Base-by-base conservation (phyloP, 164 flowering plant genomes). In the Magnolia sinica region DNA sequence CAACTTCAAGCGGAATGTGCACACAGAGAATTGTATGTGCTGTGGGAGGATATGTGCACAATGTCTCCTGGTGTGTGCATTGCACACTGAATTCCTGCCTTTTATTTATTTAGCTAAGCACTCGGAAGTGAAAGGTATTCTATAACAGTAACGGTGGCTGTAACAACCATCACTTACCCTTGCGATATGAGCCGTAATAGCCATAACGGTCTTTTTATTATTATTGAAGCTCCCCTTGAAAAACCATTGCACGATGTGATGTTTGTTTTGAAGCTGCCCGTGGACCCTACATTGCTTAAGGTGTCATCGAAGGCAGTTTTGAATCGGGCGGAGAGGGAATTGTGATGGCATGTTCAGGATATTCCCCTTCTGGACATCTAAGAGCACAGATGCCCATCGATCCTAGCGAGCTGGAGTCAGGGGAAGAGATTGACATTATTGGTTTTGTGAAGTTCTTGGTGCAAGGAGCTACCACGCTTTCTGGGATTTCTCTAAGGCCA, bases 341-440 rank as follows among this genome's bases (percentile, higher is more conserved):
- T 96, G 86, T 90, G 88, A 81, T 96, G 99, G 99, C 92, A 89
- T 76, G 77, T 96, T 27, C 82, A 86, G 3, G 97, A 96, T 85
- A 79, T 96, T 83, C 94, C 99, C 65, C 89, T 67, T 97, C 98
- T 45, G 98, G 97, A 61, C 75, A 78, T 73, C 78, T 96, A 81
- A 91, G 90, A 76, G 98, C 83, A 6, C 88, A 94, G 65, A 91
- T 96, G 94, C 94, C 99, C 31, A 86, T 96, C 63, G 99, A 96
- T 78, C 76, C 85, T 50, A 81, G 71, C 70, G 91, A 90, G 59
- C 91, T 89, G 71, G 91, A 91, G 81, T 87, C 76, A 68, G 89
- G 55, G 45, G 93, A 85, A 76, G 97, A 91, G 78, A 78, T 90
- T 77, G 99, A 92, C 66, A 83, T 94, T 69, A 79, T 85, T 71